Evolutionary conservation across 1,284 basidiomycete genomes (phyloP).

Genomic region (Lentinus polychrous): DNA sequence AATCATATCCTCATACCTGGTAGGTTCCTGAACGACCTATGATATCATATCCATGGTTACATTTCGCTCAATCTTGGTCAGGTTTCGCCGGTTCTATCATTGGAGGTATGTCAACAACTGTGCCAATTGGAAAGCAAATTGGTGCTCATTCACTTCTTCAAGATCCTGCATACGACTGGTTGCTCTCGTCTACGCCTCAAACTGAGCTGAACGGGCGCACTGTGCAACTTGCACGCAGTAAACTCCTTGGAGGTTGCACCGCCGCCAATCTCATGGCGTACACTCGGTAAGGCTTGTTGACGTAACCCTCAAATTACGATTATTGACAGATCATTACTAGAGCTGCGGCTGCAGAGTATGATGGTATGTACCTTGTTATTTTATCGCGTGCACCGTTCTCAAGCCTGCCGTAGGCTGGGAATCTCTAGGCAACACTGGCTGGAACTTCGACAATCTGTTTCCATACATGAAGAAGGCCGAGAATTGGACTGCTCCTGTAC

Average conservation of each 20-base stretch:
- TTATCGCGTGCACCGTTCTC: not conserved
- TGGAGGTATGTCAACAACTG: not conserved
- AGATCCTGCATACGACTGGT: constrained; percentile 4
- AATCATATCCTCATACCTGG: constrained; percentile 4
- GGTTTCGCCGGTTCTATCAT: too few species aligned
- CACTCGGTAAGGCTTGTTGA: not conserved
- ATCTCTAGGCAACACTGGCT: constrained; percentile 4
- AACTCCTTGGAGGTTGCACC: constrained; percentile 5
- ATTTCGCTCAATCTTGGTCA: not conserved
- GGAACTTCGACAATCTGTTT: constrained; percentile 3
- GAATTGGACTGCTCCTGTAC: not conserved
- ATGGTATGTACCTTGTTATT: not conserved
- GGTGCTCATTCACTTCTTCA: not conserved
- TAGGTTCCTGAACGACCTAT: not conserved
- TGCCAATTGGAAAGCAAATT: too few species aligned
- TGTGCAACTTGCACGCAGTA: not conserved
- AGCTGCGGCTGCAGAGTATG: constrained; percentile 1
- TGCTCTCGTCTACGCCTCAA: not conserved
- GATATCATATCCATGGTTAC: not conserved
- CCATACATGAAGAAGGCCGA: constrained; percentile 7
- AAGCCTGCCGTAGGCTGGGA: not conserved
- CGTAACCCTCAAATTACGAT: too few species aligned
- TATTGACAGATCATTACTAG: not conserved
- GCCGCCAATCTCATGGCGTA: not conserved
- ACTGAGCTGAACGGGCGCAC: not conserved